Evolutionary conservation across 192 early-diverging fungal genomes (phyloP), one percentile per base, ranked within the genome.

Genomic region (Physocladia obscura): DNA sequence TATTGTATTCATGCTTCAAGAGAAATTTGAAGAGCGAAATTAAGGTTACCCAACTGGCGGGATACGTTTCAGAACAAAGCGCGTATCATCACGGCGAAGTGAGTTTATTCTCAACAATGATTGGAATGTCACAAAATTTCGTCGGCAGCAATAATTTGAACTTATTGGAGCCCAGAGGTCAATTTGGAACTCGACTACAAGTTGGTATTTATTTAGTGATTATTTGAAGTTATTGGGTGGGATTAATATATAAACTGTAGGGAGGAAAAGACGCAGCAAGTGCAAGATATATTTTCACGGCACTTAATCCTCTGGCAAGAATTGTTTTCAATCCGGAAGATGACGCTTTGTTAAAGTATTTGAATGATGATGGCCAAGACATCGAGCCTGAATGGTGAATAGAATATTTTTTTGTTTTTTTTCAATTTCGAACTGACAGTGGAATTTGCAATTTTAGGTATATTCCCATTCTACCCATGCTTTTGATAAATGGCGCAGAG

Each of bases 41-140:
- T 74, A 97, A 96, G 76, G 89, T 97, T 11, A 86, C 91, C 2
- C 89, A 93, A 78, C 79, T 97, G 40, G 88, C 89, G 34, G 92
- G 93, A 76, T 93, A 92, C 57, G 91, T 99, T 4, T 87, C 92
- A 3, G 93, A 96, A 67, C 87, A 92, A 61, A 79, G 93, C 11
- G 87, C 91, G 22, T 98, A 99, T 75, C 97, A 99, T 77, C 97
- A 99, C 71, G 97, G 95, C 64, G 95, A 99, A 74, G 76, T 78
- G 62, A 88, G 87, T 80, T 74, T 99, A 80, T 69, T 78, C 4
- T 72, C 89, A 15, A 95, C 95, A 0, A 95, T 99, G 54, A 90
- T 99, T 56, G 88, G 86, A 55, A 83, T 99, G 82, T 95, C 97
- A 0, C 93, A 97, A 75, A 90, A 94, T 76, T 99, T 87, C 85